phyloP scores from a whole-genome alignment of 2,329 filamentous ascomycete genomes.

The Trichoderma polysporum region DNA sequence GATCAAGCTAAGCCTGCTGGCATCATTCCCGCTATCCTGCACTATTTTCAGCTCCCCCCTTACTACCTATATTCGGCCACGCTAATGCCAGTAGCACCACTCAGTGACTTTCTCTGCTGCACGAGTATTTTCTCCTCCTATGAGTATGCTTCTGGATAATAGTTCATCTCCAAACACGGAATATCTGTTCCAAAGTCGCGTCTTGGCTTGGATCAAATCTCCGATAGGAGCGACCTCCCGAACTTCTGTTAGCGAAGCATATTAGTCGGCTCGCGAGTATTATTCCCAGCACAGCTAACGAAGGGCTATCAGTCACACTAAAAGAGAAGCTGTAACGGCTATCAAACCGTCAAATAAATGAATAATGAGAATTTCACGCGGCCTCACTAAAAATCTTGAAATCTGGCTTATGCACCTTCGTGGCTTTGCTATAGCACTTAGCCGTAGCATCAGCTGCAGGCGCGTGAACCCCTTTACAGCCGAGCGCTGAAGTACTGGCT shows the following conservation, averaged over 20 bases:
- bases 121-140: not conserved
- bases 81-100: not conserved
- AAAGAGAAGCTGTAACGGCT: not conserved
- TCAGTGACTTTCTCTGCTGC: not conserved
- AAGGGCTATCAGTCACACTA: not conserved
- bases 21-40: not conserved
- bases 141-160: not conserved
- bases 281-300: not conserved
- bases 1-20: not conserved
- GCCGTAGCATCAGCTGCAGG: not conserved
- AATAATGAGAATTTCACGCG: not conserved
- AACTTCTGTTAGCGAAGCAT: not conserved
- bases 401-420: not conserved
- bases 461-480: not conserved
- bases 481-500: not conserved
- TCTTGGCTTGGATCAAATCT: slow-evolving; percentile 7
- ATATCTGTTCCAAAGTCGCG: not conserved
- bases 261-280: not conserved
- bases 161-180: not conserved
- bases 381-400: not conserved
- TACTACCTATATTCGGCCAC: not conserved
- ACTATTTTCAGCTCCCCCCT: not conserved
- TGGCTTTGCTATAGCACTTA: not conserved
- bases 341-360: not conserved
- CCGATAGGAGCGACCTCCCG: not conserved